Conservation (phyloP, 148 eudicot genomes). For the Diospyros lotus region DNA sequence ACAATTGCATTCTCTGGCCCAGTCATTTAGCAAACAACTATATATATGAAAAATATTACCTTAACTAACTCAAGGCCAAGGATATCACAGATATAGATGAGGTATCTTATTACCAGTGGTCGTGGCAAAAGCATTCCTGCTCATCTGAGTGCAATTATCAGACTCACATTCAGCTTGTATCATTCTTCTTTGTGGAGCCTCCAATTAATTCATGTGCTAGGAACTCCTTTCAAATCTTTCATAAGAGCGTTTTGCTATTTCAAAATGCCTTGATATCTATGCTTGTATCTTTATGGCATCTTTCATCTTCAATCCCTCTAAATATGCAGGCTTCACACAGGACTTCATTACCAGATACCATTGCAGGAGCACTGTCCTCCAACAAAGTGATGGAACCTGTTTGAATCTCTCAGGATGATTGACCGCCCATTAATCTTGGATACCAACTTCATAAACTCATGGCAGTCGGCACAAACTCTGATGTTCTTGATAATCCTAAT, state of each 20-base stretch:
- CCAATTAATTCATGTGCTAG: not conserved
- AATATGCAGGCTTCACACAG: not conserved
- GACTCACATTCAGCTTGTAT: not conserved
- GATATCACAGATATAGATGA: not conserved
- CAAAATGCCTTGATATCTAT: not conserved
- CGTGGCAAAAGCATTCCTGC: not conserved
- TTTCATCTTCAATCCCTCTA: not conserved
- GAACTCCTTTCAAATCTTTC: not conserved
- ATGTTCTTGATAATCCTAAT: constrained; percentile 27
- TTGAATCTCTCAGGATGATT: constrained; percentile 26
- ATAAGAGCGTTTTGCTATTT: not conserved
- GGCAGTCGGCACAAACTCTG: constrained; percentile 29
- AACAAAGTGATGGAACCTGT: constrained; percentile 28
- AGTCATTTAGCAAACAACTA: not conserved
- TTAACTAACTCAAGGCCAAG: not conserved
- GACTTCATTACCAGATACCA: constrained; percentile 26
- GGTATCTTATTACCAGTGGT: not conserved
- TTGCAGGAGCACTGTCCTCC: constrained; percentile 30
- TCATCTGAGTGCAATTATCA: not conserved
- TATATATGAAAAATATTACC: not conserved
- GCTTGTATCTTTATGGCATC: not conserved
- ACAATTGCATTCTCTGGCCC: too few species aligned
- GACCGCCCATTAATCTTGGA: constrained; percentile 18
- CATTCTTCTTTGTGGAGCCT: not conserved
- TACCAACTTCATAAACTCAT: constrained; percentile 27